These are phyloP conservation scores for Paulownia fortunei DNA, from an alignment of 257 asterid species.

Conservation along the genomic window DNA sequence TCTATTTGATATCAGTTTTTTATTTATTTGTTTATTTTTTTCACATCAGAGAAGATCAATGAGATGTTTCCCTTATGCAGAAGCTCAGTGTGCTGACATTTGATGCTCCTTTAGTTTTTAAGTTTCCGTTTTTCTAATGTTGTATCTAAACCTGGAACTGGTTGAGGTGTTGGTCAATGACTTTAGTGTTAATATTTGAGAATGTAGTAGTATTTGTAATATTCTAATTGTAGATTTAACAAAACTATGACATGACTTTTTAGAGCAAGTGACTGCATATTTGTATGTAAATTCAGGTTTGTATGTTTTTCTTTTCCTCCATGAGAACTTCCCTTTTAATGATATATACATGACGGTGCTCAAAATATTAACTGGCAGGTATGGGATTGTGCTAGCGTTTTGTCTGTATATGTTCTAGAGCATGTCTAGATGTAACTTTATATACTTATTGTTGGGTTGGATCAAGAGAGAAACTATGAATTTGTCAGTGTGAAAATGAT, in stretches of 20 bases:
- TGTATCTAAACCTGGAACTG: constrained; percentile 15
- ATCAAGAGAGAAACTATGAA: too few relatives aligned
- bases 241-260: not conserved
- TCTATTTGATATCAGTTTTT: not conserved
- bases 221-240: constrained; percentile 17
- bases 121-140: not conserved
- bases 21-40: not conserved
- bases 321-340: not conserved
- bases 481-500: too few relatives aligned
- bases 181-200: constrained; percentile 21
- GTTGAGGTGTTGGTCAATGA: constrained; percentile 12
- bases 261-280: not conserved
- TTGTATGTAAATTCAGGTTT: not conserved
- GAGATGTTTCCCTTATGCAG: constrained; percentile 24
- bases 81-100: constrained; percentile 30
- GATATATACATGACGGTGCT: not conserved
- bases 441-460: too few relatives aligned
- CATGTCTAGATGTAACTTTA: too few relatives aligned
- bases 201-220: not conserved
- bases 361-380: too few relatives aligned
- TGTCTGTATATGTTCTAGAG: too few relatives aligned
- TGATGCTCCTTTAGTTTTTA: constrained; percentile 6
- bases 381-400: too few relatives aligned
- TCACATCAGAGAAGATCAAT: constrained; percentile 19
- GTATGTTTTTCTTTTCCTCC: not conserved